phyloP scores from a whole-genome alignment of 345 rosid species.

The Populus deltoides region DNA sequence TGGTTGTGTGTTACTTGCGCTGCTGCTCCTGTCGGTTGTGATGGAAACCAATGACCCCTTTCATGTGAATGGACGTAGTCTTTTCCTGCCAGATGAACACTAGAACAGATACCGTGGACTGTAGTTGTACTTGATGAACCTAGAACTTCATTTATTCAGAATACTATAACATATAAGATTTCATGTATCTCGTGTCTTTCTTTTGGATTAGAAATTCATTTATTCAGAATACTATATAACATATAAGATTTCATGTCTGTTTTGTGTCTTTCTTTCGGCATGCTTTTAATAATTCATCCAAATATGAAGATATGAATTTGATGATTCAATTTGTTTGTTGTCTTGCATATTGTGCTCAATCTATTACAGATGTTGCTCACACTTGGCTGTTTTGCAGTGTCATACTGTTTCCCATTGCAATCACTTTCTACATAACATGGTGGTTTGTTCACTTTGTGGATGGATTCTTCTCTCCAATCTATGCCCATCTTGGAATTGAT shows the following conservation, averaged over 20 bases:
- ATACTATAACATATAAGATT: neutral
- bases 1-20: neutral
- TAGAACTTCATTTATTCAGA: neutral
- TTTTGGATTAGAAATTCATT: too few relatives aligned
- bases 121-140: neutral
- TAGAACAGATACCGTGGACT: neutral
- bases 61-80: neutral
- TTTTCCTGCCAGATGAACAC: neutral
- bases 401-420: conserved; percentile 86
- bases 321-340: neutral
- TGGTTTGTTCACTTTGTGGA: conserved; percentile 99
- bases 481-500: conserved; percentile 86
- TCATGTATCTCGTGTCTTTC: neutral
- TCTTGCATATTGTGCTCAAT: conserved; percentile 2
- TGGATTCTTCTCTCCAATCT: conserved; percentile 96
- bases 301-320: neutral
- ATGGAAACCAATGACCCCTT: neutral
- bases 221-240: neutral
- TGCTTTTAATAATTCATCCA: neutral
- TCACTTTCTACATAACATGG: conserved; percentile 96
- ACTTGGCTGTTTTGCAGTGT: conserved; percentile 60
- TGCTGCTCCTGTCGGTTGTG: neutral
- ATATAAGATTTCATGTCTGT: neutral
- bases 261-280: neutral
- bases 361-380: conserved; percentile 19